Base-by-base conservation (phyloP, 1,284 basidiomycete genomes). In the Leucoagaricus sp. region DNA sequence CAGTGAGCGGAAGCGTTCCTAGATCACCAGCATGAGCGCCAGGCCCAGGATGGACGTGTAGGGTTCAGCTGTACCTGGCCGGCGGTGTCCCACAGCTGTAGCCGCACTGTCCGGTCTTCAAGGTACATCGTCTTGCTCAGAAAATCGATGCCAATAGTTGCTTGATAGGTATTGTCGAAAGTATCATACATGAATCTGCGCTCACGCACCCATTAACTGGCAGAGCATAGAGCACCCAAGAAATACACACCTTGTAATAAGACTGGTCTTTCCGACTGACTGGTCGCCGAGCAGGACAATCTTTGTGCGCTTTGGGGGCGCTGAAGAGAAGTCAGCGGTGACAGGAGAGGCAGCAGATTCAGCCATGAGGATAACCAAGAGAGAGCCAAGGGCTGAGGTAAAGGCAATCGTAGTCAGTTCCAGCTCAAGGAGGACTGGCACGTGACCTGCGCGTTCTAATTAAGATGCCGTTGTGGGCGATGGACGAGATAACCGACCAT, bases 61-160 rank as follows among this genome's bases (percentile, higher is more conserved):
- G 41, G 12, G 3, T 48, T 38, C 44, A 25, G 13, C 12, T 82
- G 66, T 66, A 90, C 92, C 83, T 96, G 94, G 40, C 94, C 94
- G 63, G 97, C 96, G 58, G 97, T 99, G 74, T 99, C 97, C 96
- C 96, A 99, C 8, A 99, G 79, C 72, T 99, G 97, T 74, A 99
- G 76, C 68, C 97, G 84, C 48, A 99, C 96, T 2, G 97, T 99
- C 66, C 97, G 81, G 78, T 99, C 97, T 71, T 99, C 97, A 58
- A 99, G 84, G 75, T 99, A 99, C 94, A 99, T 97, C 0, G 97
- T 99, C 82, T 99, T 99, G 76, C 94, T 96, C 72, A 99, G 79
- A 73, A 99, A 99, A 78, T 99, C 97, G 74, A 98, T 99, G 61
- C 97, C 97, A 70, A 99, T 99, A 12, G 97, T 99, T 12, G 97